Evolutionary conservation across 225 moss, liverwort and hornwort genomes (phyloP), one percentile per base, ranked within the genome.

Genomic region (Thuidium tamariscinum): DNA sequence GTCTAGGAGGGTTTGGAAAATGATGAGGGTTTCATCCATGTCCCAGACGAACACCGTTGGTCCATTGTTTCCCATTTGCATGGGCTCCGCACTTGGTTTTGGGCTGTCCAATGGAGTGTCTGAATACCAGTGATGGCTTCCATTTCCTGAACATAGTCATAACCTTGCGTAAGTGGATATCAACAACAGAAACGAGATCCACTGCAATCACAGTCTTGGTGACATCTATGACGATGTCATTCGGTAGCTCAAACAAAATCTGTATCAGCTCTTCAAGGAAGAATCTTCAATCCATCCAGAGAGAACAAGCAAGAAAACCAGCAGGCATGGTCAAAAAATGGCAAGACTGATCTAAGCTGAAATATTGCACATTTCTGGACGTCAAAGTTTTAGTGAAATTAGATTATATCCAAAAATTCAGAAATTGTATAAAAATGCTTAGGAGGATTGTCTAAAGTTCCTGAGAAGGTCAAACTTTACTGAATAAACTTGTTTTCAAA

Each of bases 1-100:
- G 75, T 93, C 92, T 34, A 89, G 74, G 46, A 94, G 93, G 32
- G 93, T 90, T 78, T 94, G 93, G 64, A 94, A 94, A 71, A 94
- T 86, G 75, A 93, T 92, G 77, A 94, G 94, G 16, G 94, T 93
- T 90, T 94, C 93, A 68, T 94, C 94, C 92, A 94, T 80, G 88
- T 94, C 94, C 94, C 94, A 94, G 34, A 94, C 85, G 79, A 92
- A 94, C 69, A 89, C 93, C 42, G 87, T 89, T 20, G 88, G 88
- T 20, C 81, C 87, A 34, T 85, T 57, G 22, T 75, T 8, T 21
- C 30, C 66, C 34, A 83, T 88, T 73, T 88, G 65, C 70, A 39
- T 16, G 75, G 86, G 80, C 72, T 88, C 84, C 61, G 32, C 74
- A 36, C 49, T 59, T 67, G n/a, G 67, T 75, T 88, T 87, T 16